These are phyloP conservation scores for Silene latifolia DNA, from an alignment of 148 eudicot species.

Conservation along the genomic window DNA sequence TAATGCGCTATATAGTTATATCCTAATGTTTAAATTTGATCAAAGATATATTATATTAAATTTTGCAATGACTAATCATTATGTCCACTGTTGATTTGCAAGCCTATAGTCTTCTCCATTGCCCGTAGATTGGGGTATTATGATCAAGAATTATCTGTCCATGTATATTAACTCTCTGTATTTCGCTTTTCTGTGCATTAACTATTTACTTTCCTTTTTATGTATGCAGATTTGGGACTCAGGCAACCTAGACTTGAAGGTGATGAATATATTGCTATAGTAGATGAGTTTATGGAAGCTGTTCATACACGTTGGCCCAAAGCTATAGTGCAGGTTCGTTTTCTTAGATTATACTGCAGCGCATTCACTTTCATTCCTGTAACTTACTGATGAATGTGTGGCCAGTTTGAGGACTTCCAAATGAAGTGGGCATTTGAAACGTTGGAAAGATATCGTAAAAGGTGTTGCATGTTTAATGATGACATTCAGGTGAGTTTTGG, in stretches of 20 bases:
- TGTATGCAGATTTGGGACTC: constrained; percentile 79
- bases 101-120: not conserved
- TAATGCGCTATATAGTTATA: not conserved
- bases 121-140: not conserved
- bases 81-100: not conserved
- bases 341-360: constrained; percentile 17
- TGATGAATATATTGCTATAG: constrained; percentile 78
- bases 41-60: not conserved
- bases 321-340: constrained; percentile 93
- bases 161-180: not conserved
- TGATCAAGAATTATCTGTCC: not conserved
- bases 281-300: constrained; percentile 98
- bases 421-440: constrained; percentile 99
- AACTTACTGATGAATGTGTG: constrained; percentile 16
- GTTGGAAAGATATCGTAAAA: constrained; percentile 71
- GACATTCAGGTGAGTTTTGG: constrained; percentile 65
- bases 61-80: not conserved
- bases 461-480: constrained; percentile 97
- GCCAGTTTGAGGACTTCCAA: constrained; percentile 98
- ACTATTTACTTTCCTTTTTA: not conserved
- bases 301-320: constrained; percentile 96
- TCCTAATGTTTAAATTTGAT: not conserved
- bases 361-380: constrained; percentile 15
- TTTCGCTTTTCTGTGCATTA: constrained; percentile 3
- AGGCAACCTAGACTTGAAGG: constrained; percentile 92